Percentiles rank a stretch among this genome's conserved stretches.
Conservation (phyloP, 2,329 filamentous ascomycete species). For the Penicillium sp. region DNA sequence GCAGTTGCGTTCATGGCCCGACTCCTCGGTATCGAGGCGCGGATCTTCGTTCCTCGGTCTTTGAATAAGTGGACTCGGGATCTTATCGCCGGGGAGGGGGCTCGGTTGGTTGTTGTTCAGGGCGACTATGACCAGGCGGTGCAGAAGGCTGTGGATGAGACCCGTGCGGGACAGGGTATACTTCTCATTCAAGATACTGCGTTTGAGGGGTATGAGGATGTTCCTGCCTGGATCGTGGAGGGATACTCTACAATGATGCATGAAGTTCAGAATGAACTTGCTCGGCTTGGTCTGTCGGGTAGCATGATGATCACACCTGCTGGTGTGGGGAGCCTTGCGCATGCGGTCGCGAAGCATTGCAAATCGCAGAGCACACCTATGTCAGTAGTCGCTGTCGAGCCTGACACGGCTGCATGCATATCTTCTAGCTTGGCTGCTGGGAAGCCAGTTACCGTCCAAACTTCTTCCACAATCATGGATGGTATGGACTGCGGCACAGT, state of each 20-base stretch:
- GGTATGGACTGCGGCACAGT: conserved; percentile 72
- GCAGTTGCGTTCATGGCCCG: conserved; percentile 68
- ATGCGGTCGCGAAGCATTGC: conserved; percentile 66
- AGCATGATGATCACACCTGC: conserved; percentile 62
- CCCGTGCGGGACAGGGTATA: conserved; percentile 35
- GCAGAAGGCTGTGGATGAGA: conserved; percentile 45
- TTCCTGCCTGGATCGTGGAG: conserved; percentile 73
- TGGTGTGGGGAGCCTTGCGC: conserved; percentile 70
- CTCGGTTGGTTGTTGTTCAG: conserved; percentile 54
- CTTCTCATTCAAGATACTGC: conserved; percentile 68
- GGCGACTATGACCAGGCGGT: conserved; percentile 66
- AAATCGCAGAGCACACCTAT: conserved; percentile 46
- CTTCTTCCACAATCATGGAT: conserved; percentile 66
- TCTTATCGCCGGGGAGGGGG: conserved; percentile 62
- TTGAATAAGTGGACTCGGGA: conserved; percentile 56
- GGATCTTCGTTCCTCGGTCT: conserved; percentile 62
- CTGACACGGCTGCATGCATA: conserved; percentile 60
- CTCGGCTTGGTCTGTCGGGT: conserved; percentile 38
- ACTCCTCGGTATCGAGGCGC: conserved; percentile 54
- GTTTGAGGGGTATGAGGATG: conserved; percentile 63
- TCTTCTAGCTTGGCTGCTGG: conserved; percentile 50
- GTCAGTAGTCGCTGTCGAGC: conserved; percentile 66
- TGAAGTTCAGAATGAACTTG: conserved; percentile 64
- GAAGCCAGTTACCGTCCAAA: conserved; percentile 51
- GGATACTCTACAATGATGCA: conserved; percentile 71